Percentiles rank a stretch among this genome's conserved stretches.
These are phyloP conservation scores for Vigna trinervia DNA, from an alignment of 306 rosid species.

Conservation along the genomic window DNA sequence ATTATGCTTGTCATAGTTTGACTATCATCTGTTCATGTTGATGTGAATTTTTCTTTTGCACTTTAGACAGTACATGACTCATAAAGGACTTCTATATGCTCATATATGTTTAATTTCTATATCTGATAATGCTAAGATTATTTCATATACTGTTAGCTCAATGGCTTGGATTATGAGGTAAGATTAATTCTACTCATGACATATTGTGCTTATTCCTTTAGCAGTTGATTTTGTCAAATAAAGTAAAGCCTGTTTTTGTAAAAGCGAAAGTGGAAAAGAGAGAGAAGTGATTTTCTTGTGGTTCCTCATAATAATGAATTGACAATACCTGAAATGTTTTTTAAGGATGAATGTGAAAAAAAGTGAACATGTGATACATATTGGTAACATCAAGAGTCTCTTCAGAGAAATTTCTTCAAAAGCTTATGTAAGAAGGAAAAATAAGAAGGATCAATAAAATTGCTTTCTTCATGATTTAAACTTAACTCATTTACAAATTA, in stretches of 20 bases:
- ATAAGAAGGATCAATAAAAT: no score
- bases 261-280: conserved; percentile 1
- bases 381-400: neutral
- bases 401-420: no score
- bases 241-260: neutral
- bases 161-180: conserved; percentile 7
- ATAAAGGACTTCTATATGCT: conserved; percentile 4
- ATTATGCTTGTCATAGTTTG: conserved; percentile 28
- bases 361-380: neutral
- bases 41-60: neutral
- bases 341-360: neutral
- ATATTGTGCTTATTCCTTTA: conserved; percentile 7
- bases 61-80: neutral
- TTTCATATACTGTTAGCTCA: neutral
- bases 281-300: neutral
- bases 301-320: neutral
- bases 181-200: neutral
- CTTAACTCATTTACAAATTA: no score
- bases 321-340: neutral
- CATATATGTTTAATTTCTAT: neutral
- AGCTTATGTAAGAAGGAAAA: no score
- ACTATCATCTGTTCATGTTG: conserved; percentile 31
- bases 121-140: neutral
- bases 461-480: no score
- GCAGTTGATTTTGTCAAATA: neutral